These are phyloP conservation scores for Agrocybe chaxingu DNA, from an alignment of 768 basidiomycete genomes.

Conservation along the genomic window DNA sequence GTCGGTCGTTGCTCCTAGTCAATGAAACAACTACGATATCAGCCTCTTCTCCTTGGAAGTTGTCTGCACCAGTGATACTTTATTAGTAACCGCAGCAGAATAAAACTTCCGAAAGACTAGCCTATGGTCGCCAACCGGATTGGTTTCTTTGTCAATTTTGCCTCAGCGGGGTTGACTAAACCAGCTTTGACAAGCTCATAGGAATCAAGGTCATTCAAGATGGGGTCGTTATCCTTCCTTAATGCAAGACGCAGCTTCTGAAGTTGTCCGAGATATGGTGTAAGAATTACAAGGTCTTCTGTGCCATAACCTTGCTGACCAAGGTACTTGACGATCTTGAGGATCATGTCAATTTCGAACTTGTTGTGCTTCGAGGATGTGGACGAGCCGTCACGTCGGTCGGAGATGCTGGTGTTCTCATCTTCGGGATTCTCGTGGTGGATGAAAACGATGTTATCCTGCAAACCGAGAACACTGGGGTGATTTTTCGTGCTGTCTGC, in stretches of 20 bases:
- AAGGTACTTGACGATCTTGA: constrained; percentile 64
- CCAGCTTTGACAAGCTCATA: constrained; percentile 55
- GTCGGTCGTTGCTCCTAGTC: constrained; percentile 50
- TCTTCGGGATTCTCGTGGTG: constrained; percentile 58
- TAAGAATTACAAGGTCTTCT: constrained; percentile 58
- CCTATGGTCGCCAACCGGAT: constrained; percentile 67
- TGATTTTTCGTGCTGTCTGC: constrained; percentile 47
- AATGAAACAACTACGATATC: constrained; percentile 61
- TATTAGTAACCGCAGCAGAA: neutral
- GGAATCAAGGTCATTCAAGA: constrained; percentile 59
- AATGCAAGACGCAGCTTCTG: constrained; percentile 41
- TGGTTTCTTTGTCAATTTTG: constrained; percentile 37
- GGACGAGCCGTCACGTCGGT: constrained; percentile 42
- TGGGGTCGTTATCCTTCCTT: constrained; percentile 46
- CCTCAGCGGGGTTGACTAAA: constrained; percentile 33
- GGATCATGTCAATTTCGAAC: constrained; percentile 59
- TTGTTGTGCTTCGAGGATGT: constrained; percentile 59
- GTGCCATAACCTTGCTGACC: constrained; percentile 67
- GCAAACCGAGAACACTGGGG: constrained; percentile 50
- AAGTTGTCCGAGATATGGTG: constrained; percentile 68
- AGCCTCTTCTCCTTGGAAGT: constrained; percentile 73
- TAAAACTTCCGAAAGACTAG: constrained; percentile 17
- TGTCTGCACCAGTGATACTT: constrained; percentile 37
- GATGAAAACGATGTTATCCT: constrained; percentile 59
- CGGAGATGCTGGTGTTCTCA: constrained; percentile 34